Percentiles rank a stretch among this genome's conserved stretches.
Evolutionary conservation across 129 eudicot genomes (phyloP).

Genomic region (Centaurea solstitialis): DNA sequence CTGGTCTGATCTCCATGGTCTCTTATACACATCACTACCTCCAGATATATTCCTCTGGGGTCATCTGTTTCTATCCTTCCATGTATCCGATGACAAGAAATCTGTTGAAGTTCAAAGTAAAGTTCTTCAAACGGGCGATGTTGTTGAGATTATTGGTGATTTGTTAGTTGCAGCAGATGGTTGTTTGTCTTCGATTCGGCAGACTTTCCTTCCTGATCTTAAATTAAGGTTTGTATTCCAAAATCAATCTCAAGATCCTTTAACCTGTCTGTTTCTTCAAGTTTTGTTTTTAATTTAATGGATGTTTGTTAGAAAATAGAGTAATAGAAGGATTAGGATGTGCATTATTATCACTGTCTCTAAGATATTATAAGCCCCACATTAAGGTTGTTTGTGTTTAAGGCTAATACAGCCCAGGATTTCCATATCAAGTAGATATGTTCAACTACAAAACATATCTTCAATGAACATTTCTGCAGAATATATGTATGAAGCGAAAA

Average conservation of each 20-base stretch:
- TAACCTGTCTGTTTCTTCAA: neutral
- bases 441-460: too few relatives aligned
- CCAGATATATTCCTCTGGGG: conserved; percentile 70
- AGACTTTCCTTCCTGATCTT: conserved; percentile 55
- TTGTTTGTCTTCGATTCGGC: conserved; percentile 68
- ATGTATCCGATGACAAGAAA: conserved; percentile 40
- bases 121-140: conserved; percentile 56
- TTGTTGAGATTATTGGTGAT: conserved; percentile 48
- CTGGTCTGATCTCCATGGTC: conserved; percentile 86
- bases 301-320: neutral
- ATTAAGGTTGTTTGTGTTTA: too few relatives aligned
- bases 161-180: conserved; percentile 88
- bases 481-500: too few relatives aligned
- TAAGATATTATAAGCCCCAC: too few relatives aligned
- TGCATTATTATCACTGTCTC: too few relatives aligned
- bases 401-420: too few relatives aligned
- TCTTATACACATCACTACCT: conserved; percentile 64
- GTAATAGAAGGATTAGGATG: too few relatives aligned
- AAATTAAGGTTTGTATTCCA: conserved; percentile 59
- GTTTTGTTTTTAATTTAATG: neutral
- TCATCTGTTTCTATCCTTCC: conserved; percentile 59
- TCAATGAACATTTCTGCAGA: too few relatives aligned
- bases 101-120: conserved; percentile 45
- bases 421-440: too few relatives aligned
- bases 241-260: neutral